Evolutionary conservation across 2,329 filamentous ascomycete species (phyloP).

Genomic region (Volutella citrinella): DNA sequence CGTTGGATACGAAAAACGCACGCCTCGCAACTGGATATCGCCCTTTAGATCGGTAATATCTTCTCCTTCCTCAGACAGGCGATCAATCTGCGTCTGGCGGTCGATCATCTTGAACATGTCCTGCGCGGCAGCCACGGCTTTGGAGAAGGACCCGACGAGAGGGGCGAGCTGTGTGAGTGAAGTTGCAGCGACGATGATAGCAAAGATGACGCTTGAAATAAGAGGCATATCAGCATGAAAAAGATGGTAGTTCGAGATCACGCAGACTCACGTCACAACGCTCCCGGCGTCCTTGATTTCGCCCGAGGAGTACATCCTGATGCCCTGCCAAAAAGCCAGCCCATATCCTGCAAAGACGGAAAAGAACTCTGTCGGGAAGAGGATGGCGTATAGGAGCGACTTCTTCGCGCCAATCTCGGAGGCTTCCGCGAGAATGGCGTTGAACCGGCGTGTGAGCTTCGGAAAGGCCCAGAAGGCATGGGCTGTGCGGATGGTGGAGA

Average conservation of each 20-base stretch:
- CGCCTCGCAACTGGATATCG: conserved; percentile 45
- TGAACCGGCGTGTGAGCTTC: conserved; percentile 40
- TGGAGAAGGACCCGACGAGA: conserved; percentile 42
- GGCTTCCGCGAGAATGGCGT: conserved; percentile 39
- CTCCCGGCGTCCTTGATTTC: conserved; percentile 44
- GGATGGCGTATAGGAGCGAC: conserved; percentile 38
- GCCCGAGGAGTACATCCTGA: conserved; percentile 42
- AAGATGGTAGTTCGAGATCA: neutral
- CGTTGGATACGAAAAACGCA: conserved; percentile 56
- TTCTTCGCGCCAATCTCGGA: conserved; percentile 40
- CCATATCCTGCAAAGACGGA: conserved; percentile 46
- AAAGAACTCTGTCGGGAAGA: conserved; percentile 46
- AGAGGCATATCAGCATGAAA: conserved; percentile 1
- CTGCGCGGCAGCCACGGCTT: conserved; percentile 43
- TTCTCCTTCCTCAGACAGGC: conserved; percentile 36
- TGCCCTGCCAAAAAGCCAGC: conserved; percentile 51
- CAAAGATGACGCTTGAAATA: conserved; percentile 40
- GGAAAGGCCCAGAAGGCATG: conserved; percentile 50
- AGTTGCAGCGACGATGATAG: conserved; percentile 44
- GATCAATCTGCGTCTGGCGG: conserved; percentile 40
- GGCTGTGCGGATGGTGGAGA: conserved; percentile 46
- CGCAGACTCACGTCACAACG: conserved; percentile 41
- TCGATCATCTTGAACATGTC: conserved; percentile 48
- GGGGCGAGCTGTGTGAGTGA: conserved; percentile 46
- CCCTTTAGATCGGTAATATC: conserved; percentile 31